These are phyloP conservation scores for Colletotrichum sp. DNA, from an alignment of 2,329 filamentous ascomycete species.

Conservation along the genomic window DNA sequence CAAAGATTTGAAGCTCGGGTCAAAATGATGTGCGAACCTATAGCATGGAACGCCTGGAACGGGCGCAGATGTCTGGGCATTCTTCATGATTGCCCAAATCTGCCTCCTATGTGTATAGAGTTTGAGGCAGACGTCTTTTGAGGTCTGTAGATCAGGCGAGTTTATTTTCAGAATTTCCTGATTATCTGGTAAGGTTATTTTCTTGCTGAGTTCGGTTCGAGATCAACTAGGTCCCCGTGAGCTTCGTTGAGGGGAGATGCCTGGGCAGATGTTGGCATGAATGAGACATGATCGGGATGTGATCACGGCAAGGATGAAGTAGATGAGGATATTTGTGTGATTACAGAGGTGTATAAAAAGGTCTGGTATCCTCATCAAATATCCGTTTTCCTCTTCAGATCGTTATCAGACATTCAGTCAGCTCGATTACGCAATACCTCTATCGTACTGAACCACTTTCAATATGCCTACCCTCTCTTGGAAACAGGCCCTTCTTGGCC, in stretches of 20 bases:
- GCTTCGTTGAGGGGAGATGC: not conserved
- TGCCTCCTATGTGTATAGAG: not conserved
- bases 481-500: not conserved
- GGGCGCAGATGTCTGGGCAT: not conserved
- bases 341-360: not conserved
- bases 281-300: not conserved
- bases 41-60: not conserved
- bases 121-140: not conserved
- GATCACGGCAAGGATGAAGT: not conserved
- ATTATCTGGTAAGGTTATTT: not conserved
- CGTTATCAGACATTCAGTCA: not conserved
- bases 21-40: not conserved
- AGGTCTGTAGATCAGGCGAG: not conserved
- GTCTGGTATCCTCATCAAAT: not conserved
- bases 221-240: not conserved
- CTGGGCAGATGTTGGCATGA: not conserved
- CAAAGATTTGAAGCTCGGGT: not conserved
- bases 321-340: not conserved
- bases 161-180: not conserved
- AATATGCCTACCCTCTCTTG: not conserved
- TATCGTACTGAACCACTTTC: not conserved
- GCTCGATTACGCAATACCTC: not conserved
- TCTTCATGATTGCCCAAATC: not conserved
- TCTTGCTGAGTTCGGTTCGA: not conserved
- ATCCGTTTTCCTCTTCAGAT: rapidly evolving